Conservation (phyloP, 805 yeast genomes). For the Yarrowia osloensis region DNA sequence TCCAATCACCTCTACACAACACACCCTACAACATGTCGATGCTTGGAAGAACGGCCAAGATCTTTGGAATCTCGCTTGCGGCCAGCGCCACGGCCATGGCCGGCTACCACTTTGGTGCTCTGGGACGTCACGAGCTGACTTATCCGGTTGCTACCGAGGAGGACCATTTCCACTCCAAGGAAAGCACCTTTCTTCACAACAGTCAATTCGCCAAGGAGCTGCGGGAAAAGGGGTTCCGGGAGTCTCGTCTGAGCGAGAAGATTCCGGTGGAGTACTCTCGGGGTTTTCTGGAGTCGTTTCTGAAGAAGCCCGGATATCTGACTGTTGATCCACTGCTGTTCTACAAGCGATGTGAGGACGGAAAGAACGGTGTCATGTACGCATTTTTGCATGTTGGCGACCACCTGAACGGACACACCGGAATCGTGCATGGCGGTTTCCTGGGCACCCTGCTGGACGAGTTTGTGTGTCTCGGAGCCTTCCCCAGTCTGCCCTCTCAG, state of each 20-base stretch:
- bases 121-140: constrained; percentile 24
- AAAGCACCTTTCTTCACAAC: constrained; percentile 32
- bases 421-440: constrained; percentile 69
- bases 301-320: constrained; percentile 58
- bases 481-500: constrained; percentile 68
- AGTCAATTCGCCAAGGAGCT: constrained; percentile 37
- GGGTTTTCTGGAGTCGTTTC: constrained; percentile 63
- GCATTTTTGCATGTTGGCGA: constrained; percentile 72
- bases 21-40: not conserved
- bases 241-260: constrained; percentile 38
- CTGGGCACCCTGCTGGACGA: constrained; percentile 81
- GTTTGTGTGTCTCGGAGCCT: constrained; percentile 68
- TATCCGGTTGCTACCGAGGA: constrained; percentile 9
- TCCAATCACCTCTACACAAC: not conserved
- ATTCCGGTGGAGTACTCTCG: constrained; percentile 37
- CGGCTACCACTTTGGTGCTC: constrained; percentile 21
- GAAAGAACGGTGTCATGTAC: constrained; percentile 51
- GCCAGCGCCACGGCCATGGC: not conserved
- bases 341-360: constrained; percentile 45
- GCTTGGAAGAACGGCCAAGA: not conserved
- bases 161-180: constrained; percentile 17
- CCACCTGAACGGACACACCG: constrained; percentile 52
- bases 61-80: not conserved
- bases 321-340: constrained; percentile 78
- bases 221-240: constrained; percentile 36